phyloP scores from a whole-genome alignment of 2,329 filamentous ascomycete genomes.

The Ophiostoma perfectum region DNA sequence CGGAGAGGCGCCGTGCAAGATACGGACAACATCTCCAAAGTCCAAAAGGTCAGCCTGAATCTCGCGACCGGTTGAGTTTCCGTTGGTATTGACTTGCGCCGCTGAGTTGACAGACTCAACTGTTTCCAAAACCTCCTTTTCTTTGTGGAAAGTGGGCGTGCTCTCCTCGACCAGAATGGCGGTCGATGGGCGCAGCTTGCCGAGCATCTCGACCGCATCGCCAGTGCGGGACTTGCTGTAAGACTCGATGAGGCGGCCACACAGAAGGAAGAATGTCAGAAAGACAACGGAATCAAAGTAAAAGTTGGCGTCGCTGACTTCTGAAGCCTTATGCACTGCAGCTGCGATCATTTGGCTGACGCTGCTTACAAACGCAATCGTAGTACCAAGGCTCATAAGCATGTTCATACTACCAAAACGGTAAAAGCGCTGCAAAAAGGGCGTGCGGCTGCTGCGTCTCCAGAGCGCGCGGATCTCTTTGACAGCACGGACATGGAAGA shows the following conservation, averaged over 20 bases:
- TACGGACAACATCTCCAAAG: constrained; percentile 65
- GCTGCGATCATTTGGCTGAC: constrained; percentile 68
- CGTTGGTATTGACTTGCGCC: not conserved
- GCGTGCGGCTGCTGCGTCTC: constrained; percentile 67
- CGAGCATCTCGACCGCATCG: constrained; percentile 74
- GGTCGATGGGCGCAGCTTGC: constrained; percentile 69
- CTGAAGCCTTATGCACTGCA: constrained; percentile 40
- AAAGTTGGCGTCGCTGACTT: constrained; percentile 48
- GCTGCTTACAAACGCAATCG: constrained; percentile 80
- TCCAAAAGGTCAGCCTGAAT: constrained; percentile 66
- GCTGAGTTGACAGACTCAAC: not conserved
- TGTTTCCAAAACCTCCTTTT: constrained; percentile 30
- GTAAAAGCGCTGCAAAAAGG: constrained; percentile 70
- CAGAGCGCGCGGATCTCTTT: constrained; percentile 76
- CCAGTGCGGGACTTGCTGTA: constrained; percentile 90
- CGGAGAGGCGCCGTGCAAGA: constrained; percentile 75
- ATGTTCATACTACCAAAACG: constrained; percentile 98
- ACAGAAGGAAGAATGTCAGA: constrained; percentile 77
- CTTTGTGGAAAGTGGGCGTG: constrained; percentile 27
- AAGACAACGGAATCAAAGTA: constrained; percentile 96
- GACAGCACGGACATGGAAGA: constrained; percentile 73
- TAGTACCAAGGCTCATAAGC: constrained; percentile 81
- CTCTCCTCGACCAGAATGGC: constrained; percentile 58
- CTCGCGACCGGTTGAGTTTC: constrained; percentile 25
- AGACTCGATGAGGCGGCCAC: constrained; percentile 70